Base-by-base conservation (phyloP, 495 filamentous ascomycete species). In the Aspergillus ostianus region DNA sequence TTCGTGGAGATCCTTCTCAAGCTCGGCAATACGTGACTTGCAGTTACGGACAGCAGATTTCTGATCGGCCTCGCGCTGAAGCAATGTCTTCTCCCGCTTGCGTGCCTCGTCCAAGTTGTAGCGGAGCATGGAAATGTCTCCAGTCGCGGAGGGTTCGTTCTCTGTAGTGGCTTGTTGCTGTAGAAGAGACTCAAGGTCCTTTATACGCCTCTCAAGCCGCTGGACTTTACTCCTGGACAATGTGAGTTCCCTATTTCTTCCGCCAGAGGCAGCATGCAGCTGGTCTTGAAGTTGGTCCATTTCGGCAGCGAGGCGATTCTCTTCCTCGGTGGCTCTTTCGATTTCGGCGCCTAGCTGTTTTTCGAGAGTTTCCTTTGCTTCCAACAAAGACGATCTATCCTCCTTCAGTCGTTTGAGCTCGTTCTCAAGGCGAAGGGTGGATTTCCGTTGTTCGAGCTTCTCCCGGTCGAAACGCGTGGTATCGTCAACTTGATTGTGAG, bases 31-130 rank as follows among this genome's bases (percentile, higher is more conserved):
- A 23, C 82, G 81, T 21, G 75, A 77, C 60, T 85, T 83, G 56
- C 83, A 79, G 26, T 73, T 75, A 47, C 82, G 82, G 15, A 81
- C 71, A 10, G 71, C 78, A 21, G 72, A 73, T 58, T 85, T 87
- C 45, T 86, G 84, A 15, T 82, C 69, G 18, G 80, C 76, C 62
- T 91, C 88, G 10, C 85, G 84, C 66, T 87, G 81, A 9, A 87
- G 70, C 60, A 84, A 73, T 27, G 83, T 80, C 48, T 80, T 80
- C 58, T 90, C 87, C 30, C 85, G 86, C 58, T 83, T 82, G 12
- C 86, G 80, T 32, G 85, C 82, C 53, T 84, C 81, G 1, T 85
- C 82, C 17, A 91, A 74, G 58, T 83, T 84, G 20, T 80, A 80
- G 5, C 84, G 85, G 32, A 88, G 71, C 0, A 83, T 55, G 2